Conservation (phyloP, 768 basidiomycete species). For the Boletus rubescentipes region DNA sequence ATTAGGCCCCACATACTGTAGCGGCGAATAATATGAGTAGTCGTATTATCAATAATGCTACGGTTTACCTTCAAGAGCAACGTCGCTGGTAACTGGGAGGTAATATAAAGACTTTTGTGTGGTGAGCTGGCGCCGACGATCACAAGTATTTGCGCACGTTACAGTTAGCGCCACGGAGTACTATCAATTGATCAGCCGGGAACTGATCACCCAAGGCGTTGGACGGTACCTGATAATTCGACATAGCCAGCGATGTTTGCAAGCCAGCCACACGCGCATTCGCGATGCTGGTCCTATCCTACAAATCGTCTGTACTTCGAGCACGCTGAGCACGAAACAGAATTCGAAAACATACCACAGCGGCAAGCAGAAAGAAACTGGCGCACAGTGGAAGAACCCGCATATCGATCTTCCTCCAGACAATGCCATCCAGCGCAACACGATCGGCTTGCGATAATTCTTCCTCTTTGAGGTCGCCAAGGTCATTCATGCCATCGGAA, state of each 20-base stretch:
- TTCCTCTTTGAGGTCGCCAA: slow-evolving; percentile 1
- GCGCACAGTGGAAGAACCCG: slow-evolving; percentile 49
- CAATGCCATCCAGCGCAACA: slow-evolving; percentile 33
- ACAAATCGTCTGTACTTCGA: background rate
- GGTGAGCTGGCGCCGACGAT: background rate
- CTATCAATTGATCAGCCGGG: slow-evolving; percentile 13
- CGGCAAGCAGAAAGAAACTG: slow-evolving; percentile 49
- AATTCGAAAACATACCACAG: slow-evolving; percentile 39
- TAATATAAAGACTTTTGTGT: slow-evolving; percentile 44
- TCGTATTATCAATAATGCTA: background rate
- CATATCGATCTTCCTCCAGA: slow-evolving; percentile 51
- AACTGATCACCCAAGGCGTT: background rate
- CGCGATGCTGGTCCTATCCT: slow-evolving; percentile 48
- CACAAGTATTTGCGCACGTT: slow-evolving; percentile 6
- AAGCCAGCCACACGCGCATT: slow-evolving; percentile 64
- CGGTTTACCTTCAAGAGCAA: slow-evolving; percentile 49
- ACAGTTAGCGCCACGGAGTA: slow-evolving; percentile 36
- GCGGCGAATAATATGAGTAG: background rate
- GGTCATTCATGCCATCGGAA: background rate
- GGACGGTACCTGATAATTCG: slow-evolving; percentile 28
- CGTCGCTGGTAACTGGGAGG: slow-evolving; percentile 59
- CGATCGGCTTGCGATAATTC: slow-evolving; percentile 9
- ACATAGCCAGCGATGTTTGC: slow-evolving; percentile 44
- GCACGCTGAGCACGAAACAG: background rate
- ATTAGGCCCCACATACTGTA: slow-evolving; percentile 1